Conservation (phyloP, 352 stramenopile species). For the Phytophthora citricola region DNA sequence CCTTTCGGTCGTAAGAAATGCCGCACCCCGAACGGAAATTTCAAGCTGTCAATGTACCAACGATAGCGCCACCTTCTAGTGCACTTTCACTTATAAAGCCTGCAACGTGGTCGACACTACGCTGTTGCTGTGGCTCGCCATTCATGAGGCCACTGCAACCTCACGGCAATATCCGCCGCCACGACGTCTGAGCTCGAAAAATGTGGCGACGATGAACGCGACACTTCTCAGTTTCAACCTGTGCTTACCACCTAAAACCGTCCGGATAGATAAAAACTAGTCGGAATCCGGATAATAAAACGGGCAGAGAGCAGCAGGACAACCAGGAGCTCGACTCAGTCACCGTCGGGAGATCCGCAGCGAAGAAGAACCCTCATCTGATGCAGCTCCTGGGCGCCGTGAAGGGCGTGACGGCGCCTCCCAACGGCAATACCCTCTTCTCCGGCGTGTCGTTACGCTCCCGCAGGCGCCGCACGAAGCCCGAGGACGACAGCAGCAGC, state of each 20-base stretch:
- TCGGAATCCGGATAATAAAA: conserved; percentile 8
- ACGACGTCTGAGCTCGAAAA: neutral
- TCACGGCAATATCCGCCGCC: neutral
- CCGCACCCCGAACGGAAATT: no score
- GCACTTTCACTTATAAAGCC: no score
- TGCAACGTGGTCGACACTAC: neutral
- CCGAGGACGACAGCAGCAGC: conserved; percentile 9
- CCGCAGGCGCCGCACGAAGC: conserved; percentile 18
- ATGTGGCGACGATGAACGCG: neutral
- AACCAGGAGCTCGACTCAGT: conserved; percentile 3
- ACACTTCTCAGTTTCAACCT: no score
- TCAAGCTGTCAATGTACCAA: no score
- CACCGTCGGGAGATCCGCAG: neutral
- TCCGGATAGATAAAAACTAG: conserved; percentile 22
- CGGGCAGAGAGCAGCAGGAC: conserved; percentile 13
- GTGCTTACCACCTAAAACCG: conserved; percentile 10
- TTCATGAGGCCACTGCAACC: neutral
- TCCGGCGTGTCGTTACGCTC: conserved; percentile 41
- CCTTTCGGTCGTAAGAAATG: neutral
- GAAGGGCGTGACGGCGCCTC: conserved; percentile 39
- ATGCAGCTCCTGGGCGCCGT: conserved; percentile 44
- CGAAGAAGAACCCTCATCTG: conserved; percentile 10
- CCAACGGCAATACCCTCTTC: conserved; percentile 39
- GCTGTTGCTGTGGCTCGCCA: no score
- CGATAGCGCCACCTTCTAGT: neutral